These are phyloP conservation scores for Penicillium bialowiezense DNA, from an alignment of 495 filamentous ascomycete genomes.

Conservation along the genomic window DNA sequence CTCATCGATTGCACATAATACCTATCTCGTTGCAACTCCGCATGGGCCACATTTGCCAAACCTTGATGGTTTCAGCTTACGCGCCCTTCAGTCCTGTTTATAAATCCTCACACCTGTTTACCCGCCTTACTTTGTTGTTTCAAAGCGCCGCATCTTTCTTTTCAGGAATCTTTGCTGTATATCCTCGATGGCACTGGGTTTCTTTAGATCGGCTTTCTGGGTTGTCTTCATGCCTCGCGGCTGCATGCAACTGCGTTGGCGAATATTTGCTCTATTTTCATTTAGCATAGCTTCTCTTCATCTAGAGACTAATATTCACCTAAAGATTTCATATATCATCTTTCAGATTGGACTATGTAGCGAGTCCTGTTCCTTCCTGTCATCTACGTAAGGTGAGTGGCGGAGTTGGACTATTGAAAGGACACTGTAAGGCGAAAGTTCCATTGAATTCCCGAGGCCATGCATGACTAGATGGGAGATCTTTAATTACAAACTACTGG, in stretches of 20 bases:
- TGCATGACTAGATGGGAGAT: too few species aligned
- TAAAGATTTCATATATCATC: background rate
- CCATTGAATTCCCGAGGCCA: too few species aligned
- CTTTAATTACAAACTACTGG: too few species aligned
- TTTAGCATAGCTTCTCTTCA: conserved; percentile 1
- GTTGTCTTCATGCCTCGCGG: background rate
- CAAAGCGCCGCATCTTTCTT: conserved; percentile 9
- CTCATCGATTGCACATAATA: conserved; percentile 28
- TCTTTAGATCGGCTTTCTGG: background rate
- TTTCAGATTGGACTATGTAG: background rate
- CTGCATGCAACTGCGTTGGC: background rate
- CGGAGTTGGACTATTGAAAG: too few species aligned
- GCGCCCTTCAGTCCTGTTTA: conserved; percentile 14
- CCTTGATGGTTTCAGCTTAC: conserved; percentile 16
- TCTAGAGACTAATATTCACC: conserved; percentile 1
- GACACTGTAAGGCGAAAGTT: too few species aligned
- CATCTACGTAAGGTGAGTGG: too few species aligned
- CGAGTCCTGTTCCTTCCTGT: background rate
- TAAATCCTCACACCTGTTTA: conserved; percentile 9
- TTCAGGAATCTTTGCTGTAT: conserved; percentile 4
- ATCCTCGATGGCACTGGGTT: conserved; percentile 2
- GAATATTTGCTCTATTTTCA: background rate
- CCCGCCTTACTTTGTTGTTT: conserved; percentile 1
- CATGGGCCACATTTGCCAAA: conserved; percentile 8
- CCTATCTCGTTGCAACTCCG: conserved; percentile 10